A percentile compares a stretch with the other conserved stretches of the same genome.
phyloP scores from a whole-genome alignment of 805 yeast genomes.

The Monosporozyma aerobia region DNA sequence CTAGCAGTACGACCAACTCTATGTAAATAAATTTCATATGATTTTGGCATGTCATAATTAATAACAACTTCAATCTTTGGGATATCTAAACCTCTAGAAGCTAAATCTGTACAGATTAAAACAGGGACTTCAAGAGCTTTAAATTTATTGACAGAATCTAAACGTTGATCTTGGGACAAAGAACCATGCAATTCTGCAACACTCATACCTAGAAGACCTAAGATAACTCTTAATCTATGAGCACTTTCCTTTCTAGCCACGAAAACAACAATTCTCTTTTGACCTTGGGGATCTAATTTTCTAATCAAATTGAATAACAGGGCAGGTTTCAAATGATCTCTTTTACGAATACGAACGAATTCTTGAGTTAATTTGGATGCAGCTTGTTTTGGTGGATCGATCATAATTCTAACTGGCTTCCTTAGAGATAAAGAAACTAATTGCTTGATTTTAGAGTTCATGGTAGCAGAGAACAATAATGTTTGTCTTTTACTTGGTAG shows the following conservation, averaged over 20 bases:
- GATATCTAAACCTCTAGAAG: conserved; percentile 98
- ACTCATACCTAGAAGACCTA: conserved; percentile 67
- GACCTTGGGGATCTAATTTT: conserved; percentile 51
- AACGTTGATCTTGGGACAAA: conserved; percentile 85
- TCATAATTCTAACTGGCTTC: conserved; percentile 90
- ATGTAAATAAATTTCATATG: conserved; percentile 84
- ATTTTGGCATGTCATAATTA: conserved; percentile 92
- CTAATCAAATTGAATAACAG: conserved; percentile 63
- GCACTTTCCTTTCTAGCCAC: conserved; percentile 89
- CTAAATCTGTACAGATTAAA: conserved; percentile 91
- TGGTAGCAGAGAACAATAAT: conserved; percentile 90
- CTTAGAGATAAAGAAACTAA: conserved; percentile 79
- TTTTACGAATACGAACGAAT: conserved; percentile 87
- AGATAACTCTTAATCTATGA: conserved; percentile 67
- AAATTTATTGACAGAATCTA: conserved; percentile 72
- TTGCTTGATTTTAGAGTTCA: conserved; percentile 88
- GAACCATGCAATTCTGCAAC: conserved; percentile 81
- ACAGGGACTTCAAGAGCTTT: conserved; percentile 77
- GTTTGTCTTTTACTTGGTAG: conserved; percentile 92
- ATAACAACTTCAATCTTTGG: conserved; percentile 93
- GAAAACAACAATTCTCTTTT: conserved; percentile 75
- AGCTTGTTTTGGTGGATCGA: conserved; percentile 92
- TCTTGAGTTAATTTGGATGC: conserved; percentile 88
- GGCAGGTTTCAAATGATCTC: conserved; percentile 78
- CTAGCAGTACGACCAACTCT: conserved; percentile 99